Evolutionary conservation across 192 early-diverging fungal species (phyloP).

Genomic region (Backusella mclennaniae): DNA sequence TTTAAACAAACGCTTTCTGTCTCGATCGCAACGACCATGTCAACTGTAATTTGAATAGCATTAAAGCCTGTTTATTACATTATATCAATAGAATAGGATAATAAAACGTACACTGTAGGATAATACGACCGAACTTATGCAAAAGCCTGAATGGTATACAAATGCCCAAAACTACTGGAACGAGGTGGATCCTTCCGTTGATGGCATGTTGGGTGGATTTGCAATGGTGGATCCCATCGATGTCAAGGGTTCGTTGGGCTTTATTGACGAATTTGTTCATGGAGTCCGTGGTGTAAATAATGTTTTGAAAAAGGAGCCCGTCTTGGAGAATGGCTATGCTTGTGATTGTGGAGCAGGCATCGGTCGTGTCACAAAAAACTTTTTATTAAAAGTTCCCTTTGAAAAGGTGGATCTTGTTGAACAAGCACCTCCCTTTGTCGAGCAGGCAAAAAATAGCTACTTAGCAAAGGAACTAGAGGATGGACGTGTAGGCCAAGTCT

Average conservation of each 20-base stretch:
- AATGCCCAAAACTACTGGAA: conserved; percentile 63
- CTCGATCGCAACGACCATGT: neutral
- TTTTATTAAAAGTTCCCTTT: conserved; percentile 73
- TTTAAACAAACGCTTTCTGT: neutral
- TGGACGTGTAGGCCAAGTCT: conserved; percentile 64
- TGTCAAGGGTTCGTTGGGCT: conserved; percentile 60
- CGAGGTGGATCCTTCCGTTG: conserved; percentile 59
- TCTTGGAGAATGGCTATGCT: conserved; percentile 28
- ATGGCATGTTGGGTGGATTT: conserved; percentile 93
- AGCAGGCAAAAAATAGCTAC: conserved; percentile 64
- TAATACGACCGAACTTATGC: conserved; percentile 8
- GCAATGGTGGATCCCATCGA: conserved; percentile 73
- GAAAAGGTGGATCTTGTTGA: conserved; percentile 90
- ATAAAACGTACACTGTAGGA: neutral
- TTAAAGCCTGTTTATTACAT: neutral
- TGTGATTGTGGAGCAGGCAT: conserved; percentile 96
- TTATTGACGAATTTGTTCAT: conserved; percentile 65
- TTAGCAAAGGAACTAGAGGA: conserved; percentile 53
- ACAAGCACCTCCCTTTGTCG: conserved; percentile 74
- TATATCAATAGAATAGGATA: neutral
- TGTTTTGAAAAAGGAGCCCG: conserved; percentile 19
- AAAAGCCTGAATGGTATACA: conserved; percentile 57
- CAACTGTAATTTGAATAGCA: neutral
- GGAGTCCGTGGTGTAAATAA: conserved; percentile 24
- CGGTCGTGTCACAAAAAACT: conserved; percentile 86